Percentiles rank a stretch among this genome's conserved stretches.
phyloP scores from a whole-genome alignment of 2,329 filamentous ascomycete species.

The Ophiostoma pallidulum region DNA sequence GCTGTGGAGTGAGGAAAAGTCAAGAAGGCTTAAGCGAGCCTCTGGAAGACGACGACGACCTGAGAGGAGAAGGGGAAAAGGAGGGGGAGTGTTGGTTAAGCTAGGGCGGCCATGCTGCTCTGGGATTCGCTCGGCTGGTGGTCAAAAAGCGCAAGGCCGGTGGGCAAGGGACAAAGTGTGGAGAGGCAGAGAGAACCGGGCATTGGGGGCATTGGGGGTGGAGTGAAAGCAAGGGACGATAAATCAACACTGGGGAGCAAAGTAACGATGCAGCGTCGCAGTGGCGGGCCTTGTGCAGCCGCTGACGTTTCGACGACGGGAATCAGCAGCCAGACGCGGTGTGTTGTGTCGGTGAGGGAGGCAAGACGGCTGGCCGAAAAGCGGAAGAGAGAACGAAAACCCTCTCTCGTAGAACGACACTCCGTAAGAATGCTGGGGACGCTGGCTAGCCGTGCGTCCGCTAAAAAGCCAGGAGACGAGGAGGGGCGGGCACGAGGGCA shows the following conservation, averaged over 20 bases:
- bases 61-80: not conserved
- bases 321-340: not conserved
- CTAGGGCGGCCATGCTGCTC: not conserved
- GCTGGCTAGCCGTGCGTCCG: not conserved
- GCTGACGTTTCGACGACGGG: too few species aligned
- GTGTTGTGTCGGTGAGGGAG: slow-evolving; percentile 2
- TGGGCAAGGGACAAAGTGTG: not conserved
- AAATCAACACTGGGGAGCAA: too few species aligned
- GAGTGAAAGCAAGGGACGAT: not conserved
- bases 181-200: not conserved
- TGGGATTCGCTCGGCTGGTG: not conserved
- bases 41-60: too few species aligned
- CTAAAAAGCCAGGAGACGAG: not conserved
- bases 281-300: too few species aligned
- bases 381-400: not conserved
- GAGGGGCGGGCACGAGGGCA: slow-evolving; percentile 2
- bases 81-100: too few species aligned
- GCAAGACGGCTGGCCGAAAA: too few species aligned
- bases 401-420: not conserved
- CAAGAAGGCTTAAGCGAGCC: too few species aligned
- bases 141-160: not conserved
- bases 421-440: not conserved
- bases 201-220: slow-evolving; percentile 1
- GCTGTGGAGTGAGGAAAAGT: not conserved
- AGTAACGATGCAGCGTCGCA: not conserved